Evolutionary conservation across 1,284 basidiomycete species (phyloP).

Genomic region (Ceratobasidium theobromae): DNA sequence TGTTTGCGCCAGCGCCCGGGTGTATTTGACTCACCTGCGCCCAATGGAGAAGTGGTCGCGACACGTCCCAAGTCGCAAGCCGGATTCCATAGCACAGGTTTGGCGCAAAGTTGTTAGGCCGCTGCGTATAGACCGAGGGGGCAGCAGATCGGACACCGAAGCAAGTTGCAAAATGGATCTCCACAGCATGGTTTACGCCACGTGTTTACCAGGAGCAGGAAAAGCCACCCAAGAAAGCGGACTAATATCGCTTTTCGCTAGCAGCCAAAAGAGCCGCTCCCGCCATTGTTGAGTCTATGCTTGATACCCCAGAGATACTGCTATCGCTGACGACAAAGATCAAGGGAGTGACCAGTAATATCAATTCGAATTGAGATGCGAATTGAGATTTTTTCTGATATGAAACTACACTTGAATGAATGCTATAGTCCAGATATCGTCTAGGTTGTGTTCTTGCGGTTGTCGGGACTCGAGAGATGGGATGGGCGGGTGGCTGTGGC

Average conservation of each 20-base stretch:
- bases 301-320: too few species aligned
- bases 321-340: too few species aligned
- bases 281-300: neutral
- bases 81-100: conserved; percentile 25
- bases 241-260: neutral
- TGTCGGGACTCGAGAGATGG: neutral
- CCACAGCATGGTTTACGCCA: conserved; percentile 28
- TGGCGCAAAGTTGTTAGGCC: neutral
- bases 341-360: too few species aligned
- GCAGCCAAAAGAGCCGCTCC: neutral
- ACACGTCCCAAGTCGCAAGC: neutral
- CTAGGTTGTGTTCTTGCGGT: too few species aligned
- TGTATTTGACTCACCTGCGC: neutral
- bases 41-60: neutral
- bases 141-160: conserved; percentile 8
- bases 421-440: too few species aligned
- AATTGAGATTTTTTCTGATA: too few species aligned
- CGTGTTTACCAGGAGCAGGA: conserved; percentile 25
- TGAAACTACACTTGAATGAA: too few species aligned
- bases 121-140: neutral
- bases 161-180: conserved; percentile 1
- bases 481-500: neutral
- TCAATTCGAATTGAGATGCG: too few species aligned
- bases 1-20: conserved; percentile 3
- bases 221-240: conserved; percentile 11